Evolutionary conservation across 148 eudicot species (phyloP).

Genomic region (Chenopodium quinoa): DNA sequence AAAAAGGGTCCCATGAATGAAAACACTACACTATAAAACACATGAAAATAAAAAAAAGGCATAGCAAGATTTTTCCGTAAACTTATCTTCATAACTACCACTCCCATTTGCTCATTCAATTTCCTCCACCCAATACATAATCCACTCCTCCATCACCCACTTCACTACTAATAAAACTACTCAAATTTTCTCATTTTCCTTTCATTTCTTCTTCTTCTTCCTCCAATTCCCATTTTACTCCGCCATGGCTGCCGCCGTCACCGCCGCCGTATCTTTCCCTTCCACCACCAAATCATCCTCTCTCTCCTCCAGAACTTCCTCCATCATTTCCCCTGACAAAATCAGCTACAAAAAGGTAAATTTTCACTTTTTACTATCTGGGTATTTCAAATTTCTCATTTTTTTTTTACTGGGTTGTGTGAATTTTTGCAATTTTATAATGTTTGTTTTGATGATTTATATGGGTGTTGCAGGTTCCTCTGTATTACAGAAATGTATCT

Average conservation of each 20-base stretch:
- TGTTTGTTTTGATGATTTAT: not conserved
- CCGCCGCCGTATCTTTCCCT: slow-evolving; percentile 85
- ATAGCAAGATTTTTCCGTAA: slow-evolving; percentile 12
- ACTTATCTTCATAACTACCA: slow-evolving; percentile 72
- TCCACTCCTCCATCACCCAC: slow-evolving; percentile 29
- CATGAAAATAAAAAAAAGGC: slow-evolving; percentile 1
- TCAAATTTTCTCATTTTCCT: not conserved
- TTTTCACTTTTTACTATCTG: not conserved
- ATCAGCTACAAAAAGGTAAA: slow-evolving; percentile 66
- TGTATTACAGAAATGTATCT: slow-evolving; percentile 58
- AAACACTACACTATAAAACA: not conserved
- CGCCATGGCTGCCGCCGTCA: slow-evolving; percentile 87
- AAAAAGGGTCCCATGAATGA: slow-evolving; percentile 16
- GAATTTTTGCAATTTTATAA: not conserved
- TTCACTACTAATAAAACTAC: not conserved
- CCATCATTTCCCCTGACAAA: slow-evolving; percentile 50
- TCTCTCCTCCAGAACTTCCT: slow-evolving; percentile 52
- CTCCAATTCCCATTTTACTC: slow-evolving; percentile 11
- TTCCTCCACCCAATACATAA: slow-evolving; percentile 72
- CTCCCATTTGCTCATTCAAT: slow-evolving; percentile 42
- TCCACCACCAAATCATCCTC: slow-evolving; percentile 57
- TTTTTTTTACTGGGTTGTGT: not conserved
- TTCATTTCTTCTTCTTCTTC: slow-evolving; percentile 1
- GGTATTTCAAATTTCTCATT: not conserved
- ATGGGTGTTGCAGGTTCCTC: slow-evolving; percentile 44